These are phyloP conservation scores for Naganishia kalamii DNA, from an alignment of 768 basidiomycete species.

Conservation along the genomic window DNA sequence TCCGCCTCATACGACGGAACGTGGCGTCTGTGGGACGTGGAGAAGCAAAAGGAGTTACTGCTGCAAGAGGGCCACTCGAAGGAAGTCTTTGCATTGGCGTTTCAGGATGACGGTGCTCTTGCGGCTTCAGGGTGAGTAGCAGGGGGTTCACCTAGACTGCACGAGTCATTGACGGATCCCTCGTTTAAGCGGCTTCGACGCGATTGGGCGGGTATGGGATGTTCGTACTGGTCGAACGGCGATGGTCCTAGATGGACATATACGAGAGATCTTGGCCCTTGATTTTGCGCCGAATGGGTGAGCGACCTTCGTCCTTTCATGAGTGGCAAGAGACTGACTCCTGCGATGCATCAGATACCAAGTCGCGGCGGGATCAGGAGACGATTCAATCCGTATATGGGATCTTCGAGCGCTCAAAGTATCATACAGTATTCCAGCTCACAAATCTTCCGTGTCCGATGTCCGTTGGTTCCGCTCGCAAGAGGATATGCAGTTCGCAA, in stretches of 20 bases:
- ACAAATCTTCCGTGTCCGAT: conserved; percentile 89
- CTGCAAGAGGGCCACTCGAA: conserved; percentile 96
- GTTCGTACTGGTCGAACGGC: conserved; percentile 87
- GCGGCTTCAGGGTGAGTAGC: conserved; percentile 80
- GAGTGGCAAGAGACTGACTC: not conserved
- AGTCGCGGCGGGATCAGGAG: conserved; percentile 91
- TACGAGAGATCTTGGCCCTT: conserved; percentile 81
- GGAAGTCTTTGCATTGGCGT: conserved; percentile 91
- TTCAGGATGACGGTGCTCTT: conserved; percentile 88
- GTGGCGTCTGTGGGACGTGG: conserved; percentile 94
- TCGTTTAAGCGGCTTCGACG: conserved; percentile 73
- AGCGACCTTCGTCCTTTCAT: conserved; percentile 39
- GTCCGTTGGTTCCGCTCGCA: conserved; percentile 76
- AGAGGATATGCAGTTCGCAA: conserved; percentile 21
- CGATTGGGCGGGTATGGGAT: conserved; percentile 97
- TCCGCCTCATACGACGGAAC: conserved; percentile 96
- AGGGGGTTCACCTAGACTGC: not conserved
- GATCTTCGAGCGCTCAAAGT: conserved; percentile 88
- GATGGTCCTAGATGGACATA: conserved; percentile 96
- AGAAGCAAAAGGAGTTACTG: conserved; percentile 69
- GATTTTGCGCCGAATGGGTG: conserved; percentile 95
- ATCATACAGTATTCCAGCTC: conserved; percentile 93
- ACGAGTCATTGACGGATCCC: not conserved
- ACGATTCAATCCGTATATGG: conserved; percentile 98
- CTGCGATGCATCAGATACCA: conserved; percentile 62